Base-by-base conservation (phyloP, 306 rosid species). In the Trifolium dubium region DNA sequence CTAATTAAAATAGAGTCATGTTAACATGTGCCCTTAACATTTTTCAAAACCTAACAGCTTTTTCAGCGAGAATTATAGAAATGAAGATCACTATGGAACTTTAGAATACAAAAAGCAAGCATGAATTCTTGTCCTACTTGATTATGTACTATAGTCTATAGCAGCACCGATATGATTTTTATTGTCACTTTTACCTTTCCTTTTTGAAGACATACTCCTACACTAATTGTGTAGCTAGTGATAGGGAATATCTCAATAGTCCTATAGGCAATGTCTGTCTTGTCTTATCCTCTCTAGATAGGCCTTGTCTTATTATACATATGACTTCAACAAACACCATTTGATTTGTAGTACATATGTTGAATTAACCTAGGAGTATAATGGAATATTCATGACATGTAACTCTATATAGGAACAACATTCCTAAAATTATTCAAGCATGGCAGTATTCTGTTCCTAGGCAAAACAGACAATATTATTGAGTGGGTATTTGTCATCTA, bases 381-480 rank as follows among this genome's bases (percentile, higher is more conserved):
- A 80, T 77, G 41, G 67, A 68, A 35, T 35, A 35, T 35, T 35
- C 8, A 35, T 35, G 39, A 35, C 49, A 29, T 83, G 84, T 80
- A 58, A 64, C 84, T 56, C 82, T 51, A 10, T 17, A 74, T 62
- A 77, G 88, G 87, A 80, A 82, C 88, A 86, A 31, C 40, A 43
- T 28, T 46, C 83, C 88, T 58, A 50, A 31, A 82, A 74, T 82
- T 54, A 67, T 74, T 81, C 80, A 60, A 77, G 58, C 79, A 65
- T 53, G 66, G 72, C 56, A 66, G 63, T 43, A 29, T 50, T 73
- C 29, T 60, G 71, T 13, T 29, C 10, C 17, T 8, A 67, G 41
- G 75, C 72, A 85, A 83, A 50, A 4, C 63, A 62, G 67, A 81
- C 69, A 4, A 8, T 31, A 17, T 58, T 12, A 17, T 58, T 12